These are phyloP conservation scores for Pythium sukuiense DNA, from an alignment of 352 stramenopile species.

Conservation along the genomic window DNA sequence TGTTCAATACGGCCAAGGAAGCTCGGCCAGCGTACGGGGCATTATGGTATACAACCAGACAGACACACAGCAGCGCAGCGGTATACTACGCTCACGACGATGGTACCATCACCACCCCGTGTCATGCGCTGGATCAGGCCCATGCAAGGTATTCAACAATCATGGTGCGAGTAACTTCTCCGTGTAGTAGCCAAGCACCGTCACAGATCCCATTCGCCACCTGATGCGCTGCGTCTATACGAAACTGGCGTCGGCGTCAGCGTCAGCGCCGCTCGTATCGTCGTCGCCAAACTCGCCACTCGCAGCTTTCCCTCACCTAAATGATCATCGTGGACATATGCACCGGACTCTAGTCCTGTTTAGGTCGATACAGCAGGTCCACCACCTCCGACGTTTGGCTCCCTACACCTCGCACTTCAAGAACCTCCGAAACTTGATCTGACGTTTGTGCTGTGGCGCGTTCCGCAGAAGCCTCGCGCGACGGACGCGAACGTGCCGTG, in stretches of 20 bases:
- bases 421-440: conserved; percentile 22
- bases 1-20: too few relatives aligned
- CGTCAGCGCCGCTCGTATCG: too few relatives aligned
- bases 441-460: conserved; percentile 1
- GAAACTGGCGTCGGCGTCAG: neutral
- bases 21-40: too few relatives aligned
- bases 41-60: too few relatives aligned
- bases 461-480: neutral
- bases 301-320: neutral
- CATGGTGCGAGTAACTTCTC: neutral
- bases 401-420: conserved; percentile 9
- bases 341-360: too few relatives aligned
- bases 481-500: conserved; percentile 4
- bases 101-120: neutral
- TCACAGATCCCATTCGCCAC: neutral
- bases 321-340: too few relatives aligned
- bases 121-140: neutral
- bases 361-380: too few relatives aligned
- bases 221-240: neutral
- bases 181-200: neutral
- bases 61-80: too few relatives aligned
- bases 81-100: neutral
- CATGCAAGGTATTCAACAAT: neutral
- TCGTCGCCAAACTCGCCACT: too few relatives aligned
- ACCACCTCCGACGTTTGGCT: too few relatives aligned